A percentile compares a stretch with the other conserved stretches of the same genome.
Evolutionary conservation across 2,329 filamentous ascomycete species (phyloP).

Genomic region (Coniochaeta sp.): DNA sequence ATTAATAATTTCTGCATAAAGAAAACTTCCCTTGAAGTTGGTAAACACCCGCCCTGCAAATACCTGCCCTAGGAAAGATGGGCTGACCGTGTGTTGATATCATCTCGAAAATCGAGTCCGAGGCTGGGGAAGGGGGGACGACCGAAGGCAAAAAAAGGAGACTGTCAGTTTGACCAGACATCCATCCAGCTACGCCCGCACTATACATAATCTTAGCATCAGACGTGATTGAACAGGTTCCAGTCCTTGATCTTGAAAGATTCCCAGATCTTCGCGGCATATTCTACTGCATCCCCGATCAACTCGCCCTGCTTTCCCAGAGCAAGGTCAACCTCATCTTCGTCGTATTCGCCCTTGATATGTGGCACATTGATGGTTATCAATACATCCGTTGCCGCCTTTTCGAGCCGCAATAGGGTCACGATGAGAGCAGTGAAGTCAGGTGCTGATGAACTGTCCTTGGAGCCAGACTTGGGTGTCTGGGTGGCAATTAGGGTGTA

Average conservation of each 20-base stretch:
- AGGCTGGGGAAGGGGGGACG: too few relatives aligned
- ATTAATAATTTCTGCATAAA: not conserved
- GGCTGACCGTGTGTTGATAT: not conserved
- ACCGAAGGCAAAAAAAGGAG: not conserved
- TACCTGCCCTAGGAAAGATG: not conserved
- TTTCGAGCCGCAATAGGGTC: conserved; percentile 68
- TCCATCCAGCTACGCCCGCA: not conserved
- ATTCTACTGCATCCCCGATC: conserved; percentile 62
- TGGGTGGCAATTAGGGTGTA: conserved; percentile 66
- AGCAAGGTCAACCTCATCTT: conserved; percentile 63
- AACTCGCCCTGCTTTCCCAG: conserved; percentile 59
- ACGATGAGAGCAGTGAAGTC: conserved; percentile 72
- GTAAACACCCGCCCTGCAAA: not conserved
- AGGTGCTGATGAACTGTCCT: conserved; percentile 30
- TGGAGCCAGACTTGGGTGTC: conserved; percentile 29
- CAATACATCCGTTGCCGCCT: conserved; percentile 71
- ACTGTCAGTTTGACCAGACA: not conserved
- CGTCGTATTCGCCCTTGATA: conserved; percentile 65
- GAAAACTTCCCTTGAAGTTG: not conserved
- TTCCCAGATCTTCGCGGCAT: conserved; percentile 60
- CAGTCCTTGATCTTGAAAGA: conserved; percentile 76
- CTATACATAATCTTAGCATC: not conserved
- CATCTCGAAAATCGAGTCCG: not conserved
- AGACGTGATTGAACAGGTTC: conserved; percentile 56
- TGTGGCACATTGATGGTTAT: conserved; percentile 86